Conservation (phyloP, 371 early-diverging fungal genomes). For the Cokeromyces recurvatus region DNA sequence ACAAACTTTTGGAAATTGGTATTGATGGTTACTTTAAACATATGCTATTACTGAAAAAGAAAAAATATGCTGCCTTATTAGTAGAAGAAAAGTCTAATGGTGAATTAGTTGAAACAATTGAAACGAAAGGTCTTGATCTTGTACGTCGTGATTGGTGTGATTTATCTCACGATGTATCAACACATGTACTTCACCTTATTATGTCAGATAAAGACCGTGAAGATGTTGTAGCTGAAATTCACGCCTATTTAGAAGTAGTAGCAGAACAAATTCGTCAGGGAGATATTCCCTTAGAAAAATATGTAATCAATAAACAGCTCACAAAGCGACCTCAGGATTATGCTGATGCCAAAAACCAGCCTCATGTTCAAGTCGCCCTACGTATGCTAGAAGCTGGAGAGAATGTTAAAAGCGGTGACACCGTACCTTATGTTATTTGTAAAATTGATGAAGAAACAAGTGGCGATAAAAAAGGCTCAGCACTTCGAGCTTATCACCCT, state of each 20-base stretch:
- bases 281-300: constrained; percentile 77
- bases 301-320: constrained; percentile 91
- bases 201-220: constrained; percentile 74
- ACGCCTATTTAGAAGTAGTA: constrained; percentile 65
- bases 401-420: constrained; percentile 82
- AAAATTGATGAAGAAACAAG: constrained; percentile 42
- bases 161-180: constrained; percentile 85
- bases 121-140: constrained; percentile 98
- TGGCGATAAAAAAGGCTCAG: constrained; percentile 49
- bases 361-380: constrained; percentile 97
- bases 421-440: constrained; percentile 96
- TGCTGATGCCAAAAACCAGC: constrained; percentile 84
- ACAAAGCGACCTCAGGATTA: constrained; percentile 95
- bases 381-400: constrained; percentile 74
- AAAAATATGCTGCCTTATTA: constrained; percentile 97
- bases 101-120: constrained; percentile 58
- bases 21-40: constrained; percentile 96
- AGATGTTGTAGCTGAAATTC: constrained; percentile 72
- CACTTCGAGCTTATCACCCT: constrained; percentile 85
- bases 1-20: constrained; percentile 95
- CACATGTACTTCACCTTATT: constrained; percentile 73
- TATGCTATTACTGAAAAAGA: constrained; percentile 97
- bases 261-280: constrained; percentile 73
- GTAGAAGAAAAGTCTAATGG: constrained; percentile 65
- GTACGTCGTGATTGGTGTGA: constrained; percentile 99